phyloP scores from a whole-genome alignment of 2,329 filamentous ascomycete genomes.

The Monilinia vaccinii-corymbosi region DNA sequence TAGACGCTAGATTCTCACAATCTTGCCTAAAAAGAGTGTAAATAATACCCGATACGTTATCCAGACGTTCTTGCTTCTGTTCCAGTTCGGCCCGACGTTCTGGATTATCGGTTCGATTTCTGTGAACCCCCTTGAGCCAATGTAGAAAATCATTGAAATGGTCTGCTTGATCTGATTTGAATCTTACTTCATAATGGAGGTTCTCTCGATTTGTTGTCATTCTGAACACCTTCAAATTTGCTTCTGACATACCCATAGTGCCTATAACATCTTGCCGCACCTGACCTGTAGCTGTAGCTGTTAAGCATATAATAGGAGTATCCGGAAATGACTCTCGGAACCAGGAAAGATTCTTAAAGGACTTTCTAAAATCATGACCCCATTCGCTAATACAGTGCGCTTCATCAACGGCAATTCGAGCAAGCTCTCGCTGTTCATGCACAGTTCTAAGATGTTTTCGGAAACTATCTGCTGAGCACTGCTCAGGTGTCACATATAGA shows the following conservation, averaged over 20 bases:
- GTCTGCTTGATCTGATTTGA: constrained; percentile 67
- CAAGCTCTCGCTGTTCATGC: constrained; percentile 73
- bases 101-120: constrained; percentile 51
- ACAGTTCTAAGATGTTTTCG: constrained; percentile 65
- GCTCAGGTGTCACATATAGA: constrained; percentile 88
- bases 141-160: constrained; percentile 62
- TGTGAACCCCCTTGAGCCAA: constrained; percentile 69
- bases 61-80: constrained; percentile 42
- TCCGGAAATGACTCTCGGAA: constrained; percentile 74
- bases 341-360: constrained; percentile 80
- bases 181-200: constrained; percentile 83
- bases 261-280: constrained; percentile 77
- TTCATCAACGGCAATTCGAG: constrained; percentile 83
- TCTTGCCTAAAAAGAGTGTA: constrained; percentile 69
- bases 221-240: constrained; percentile 62
- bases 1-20: constrained; percentile 60
- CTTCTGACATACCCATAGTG: constrained; percentile 58
- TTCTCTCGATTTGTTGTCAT: constrained; percentile 81
- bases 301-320: constrained; percentile 86
- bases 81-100: constrained; percentile 49
- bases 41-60: constrained; percentile 67
- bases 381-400: constrained; percentile 97
- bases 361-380: constrained; percentile 94
- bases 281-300: constrained; percentile 75
- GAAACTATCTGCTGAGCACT: constrained; percentile 71